These are phyloP conservation scores for Calocera cornea DNA, from an alignment of 768 basidiomycete species.

Conservation along the genomic window DNA sequence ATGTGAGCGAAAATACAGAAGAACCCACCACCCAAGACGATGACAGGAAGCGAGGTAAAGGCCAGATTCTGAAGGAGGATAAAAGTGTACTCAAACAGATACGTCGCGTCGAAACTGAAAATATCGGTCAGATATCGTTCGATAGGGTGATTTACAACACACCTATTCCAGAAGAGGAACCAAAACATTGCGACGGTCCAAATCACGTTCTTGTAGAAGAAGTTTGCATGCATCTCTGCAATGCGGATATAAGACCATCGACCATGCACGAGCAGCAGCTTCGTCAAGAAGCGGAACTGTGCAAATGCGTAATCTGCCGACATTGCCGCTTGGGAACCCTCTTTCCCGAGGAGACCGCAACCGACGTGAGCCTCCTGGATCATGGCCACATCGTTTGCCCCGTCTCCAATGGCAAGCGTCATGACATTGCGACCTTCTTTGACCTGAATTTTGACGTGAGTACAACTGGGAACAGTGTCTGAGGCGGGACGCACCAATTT, in stretches of 20 bases:
- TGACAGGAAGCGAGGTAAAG: slow-evolving; percentile 90
- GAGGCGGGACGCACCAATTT: slow-evolving; percentile 48
- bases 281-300: slow-evolving; percentile 88
- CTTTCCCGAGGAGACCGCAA: slow-evolving; percentile 81
- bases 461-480: slow-evolving; percentile 3
- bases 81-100: slow-evolving; percentile 90
- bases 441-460: slow-evolving; percentile 40
- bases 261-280: slow-evolving; percentile 83
- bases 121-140: slow-evolving; percentile 13
- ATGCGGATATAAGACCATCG: slow-evolving; percentile 95
- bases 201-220: slow-evolving; percentile 97
- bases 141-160: slow-evolving; percentile 19
- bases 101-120: slow-evolving; percentile 79
- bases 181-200: slow-evolving; percentile 93
- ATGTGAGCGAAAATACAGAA: neutral
- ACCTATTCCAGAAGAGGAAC: slow-evolving; percentile 83
- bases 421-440: slow-evolving; percentile 92
- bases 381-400: slow-evolving; percentile 99
- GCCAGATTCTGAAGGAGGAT: slow-evolving; percentile 80
- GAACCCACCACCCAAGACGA: slow-evolving; percentile 62
- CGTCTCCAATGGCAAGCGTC: slow-evolving; percentile 94
- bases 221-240: slow-evolving; percentile 93
- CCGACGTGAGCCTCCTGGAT: slow-evolving; percentile 99
- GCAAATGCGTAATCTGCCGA: slow-evolving; percentile 98
- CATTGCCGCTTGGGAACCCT: slow-evolving; percentile 98